phyloP scores from a whole-genome alignment of 2,329 filamentous ascomycete genomes.

The Phaeosphaeriaceae sp. region DNA sequence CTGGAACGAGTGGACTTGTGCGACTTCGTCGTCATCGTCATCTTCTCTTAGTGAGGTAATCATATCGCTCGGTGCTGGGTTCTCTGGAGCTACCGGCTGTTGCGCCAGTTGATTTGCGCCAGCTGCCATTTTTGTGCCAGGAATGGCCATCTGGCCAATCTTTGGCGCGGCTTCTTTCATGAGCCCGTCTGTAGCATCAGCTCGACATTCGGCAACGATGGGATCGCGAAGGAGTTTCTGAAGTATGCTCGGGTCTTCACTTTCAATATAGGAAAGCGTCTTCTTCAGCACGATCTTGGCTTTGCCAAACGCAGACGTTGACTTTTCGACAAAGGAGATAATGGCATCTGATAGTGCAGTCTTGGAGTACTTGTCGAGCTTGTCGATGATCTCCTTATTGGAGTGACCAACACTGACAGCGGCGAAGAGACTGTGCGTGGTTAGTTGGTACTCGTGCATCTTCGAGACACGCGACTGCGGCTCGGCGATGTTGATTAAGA shows the following conservation, averaged over 20 bases:
- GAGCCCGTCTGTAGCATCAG: constrained; percentile 75
- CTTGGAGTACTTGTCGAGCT: constrained; percentile 87
- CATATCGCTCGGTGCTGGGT: constrained; percentile 61
- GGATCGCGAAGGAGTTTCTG: constrained; percentile 86
- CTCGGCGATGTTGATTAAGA: constrained; percentile 94
- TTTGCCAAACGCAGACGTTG: constrained; percentile 91
- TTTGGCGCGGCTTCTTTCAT: constrained; percentile 84
- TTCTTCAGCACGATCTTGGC: constrained; percentile 94
- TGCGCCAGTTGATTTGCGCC: constrained; percentile 74
- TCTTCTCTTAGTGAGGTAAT: constrained; percentile 69
- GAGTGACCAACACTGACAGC: constrained; percentile 94
- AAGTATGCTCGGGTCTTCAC: constrained; percentile 82
- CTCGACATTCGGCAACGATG: constrained; percentile 78
- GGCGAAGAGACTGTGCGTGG: constrained; percentile 90
- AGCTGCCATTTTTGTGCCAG: constrained; percentile 91
- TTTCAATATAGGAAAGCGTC: constrained; percentile 93
- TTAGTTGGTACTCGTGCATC: constrained; percentile 92
- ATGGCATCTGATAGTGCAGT: constrained; percentile 84
- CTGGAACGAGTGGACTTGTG: constrained; percentile 91
- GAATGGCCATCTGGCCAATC: constrained; percentile 86
- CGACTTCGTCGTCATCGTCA: constrained; percentile 85
- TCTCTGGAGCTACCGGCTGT: constrained; percentile 38
- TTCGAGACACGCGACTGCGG: constrained; percentile 87
- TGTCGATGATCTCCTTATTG: constrained; percentile 86
- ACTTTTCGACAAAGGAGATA: constrained; percentile 77